A percentile compares a stretch with the other conserved stretches of the same genome.
Evolutionary conservation across 441 rosid genomes (phyloP).

Genomic region (Raphanus hybrid): DNA sequence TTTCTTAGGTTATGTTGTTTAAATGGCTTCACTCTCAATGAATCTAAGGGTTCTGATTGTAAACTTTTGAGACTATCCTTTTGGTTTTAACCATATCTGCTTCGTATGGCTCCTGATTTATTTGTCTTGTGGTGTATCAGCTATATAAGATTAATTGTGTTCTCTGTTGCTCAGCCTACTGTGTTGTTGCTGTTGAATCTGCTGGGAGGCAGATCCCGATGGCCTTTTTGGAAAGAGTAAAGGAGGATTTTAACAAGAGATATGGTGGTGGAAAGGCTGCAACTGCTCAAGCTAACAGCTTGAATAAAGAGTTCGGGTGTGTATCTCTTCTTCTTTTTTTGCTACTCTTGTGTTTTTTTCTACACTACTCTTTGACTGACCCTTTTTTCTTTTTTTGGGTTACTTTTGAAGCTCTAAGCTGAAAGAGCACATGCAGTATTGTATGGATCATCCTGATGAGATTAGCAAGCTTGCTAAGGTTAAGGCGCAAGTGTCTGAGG

Average conservation of each 20-base stretch:
- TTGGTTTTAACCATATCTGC: no score
- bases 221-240: constrained; percentile 67
- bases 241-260: constrained; percentile 74
- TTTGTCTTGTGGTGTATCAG: constrained; percentile 2
- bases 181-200: constrained; percentile 78
- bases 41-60: no score
- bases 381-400: not conserved
- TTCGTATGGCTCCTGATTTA: not conserved
- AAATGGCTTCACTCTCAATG: no score
- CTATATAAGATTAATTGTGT: constrained; percentile 3
- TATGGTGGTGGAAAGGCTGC: constrained; percentile 81
- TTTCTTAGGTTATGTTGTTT: no score
- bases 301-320: constrained; percentile 72
- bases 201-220: constrained; percentile 75
- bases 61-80: no score
- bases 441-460: constrained; percentile 80
- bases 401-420: constrained; percentile 54
- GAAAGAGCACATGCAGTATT: constrained; percentile 79
- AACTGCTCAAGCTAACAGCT: constrained; percentile 66
- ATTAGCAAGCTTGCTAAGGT: constrained; percentile 79
- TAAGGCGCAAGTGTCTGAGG: constrained; percentile 75
- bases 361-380: constrained; percentile 1
- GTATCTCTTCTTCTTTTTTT: constrained; percentile 3
- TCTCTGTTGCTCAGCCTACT: constrained; percentile 52
- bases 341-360: not conserved